A percentile compares a stretch with the other conserved stretches of the same genome.
These are phyloP conservation scores for Zoysia japonica DNA, from an alignment of 176 grass and related monocot species.

Conservation along the genomic window DNA sequence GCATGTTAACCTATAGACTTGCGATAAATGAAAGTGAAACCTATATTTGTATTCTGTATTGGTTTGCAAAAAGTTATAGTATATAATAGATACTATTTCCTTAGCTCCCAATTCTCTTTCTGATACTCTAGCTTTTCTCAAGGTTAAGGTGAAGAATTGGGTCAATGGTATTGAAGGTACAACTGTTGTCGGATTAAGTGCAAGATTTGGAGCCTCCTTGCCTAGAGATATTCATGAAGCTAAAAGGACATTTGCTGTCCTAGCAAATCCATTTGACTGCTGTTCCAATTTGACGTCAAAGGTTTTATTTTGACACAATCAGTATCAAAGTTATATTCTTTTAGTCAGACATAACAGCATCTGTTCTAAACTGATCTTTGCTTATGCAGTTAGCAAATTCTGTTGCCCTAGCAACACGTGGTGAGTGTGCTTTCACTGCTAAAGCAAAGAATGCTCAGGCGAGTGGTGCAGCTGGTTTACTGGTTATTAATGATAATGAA, in stretches of 20 bases:
- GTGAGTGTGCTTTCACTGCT: slow-evolving; percentile 81
- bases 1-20: neutral
- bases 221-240: slow-evolving; percentile 56
- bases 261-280: slow-evolving; percentile 72
- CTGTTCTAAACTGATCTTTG: slow-evolving; percentile 16
- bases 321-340: slow-evolving; percentile 16
- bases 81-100: neutral
- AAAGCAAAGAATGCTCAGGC: slow-evolving; percentile 86
- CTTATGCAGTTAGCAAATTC: slow-evolving; percentile 68
- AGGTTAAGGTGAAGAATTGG: slow-evolving; percentile 95
- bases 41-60: neutral
- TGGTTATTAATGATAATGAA: slow-evolving; percentile 95
- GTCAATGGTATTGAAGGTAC: slow-evolving; percentile 68
- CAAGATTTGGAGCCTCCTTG: slow-evolving; percentile 70
- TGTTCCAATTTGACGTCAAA: slow-evolving; percentile 76
- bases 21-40: neutral
- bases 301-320: slow-evolving; percentile 39
- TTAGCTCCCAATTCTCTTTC: slow-evolving; percentile 9
- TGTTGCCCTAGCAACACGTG: slow-evolving; percentile 74
- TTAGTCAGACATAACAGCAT: neutral
- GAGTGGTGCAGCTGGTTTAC: slow-evolving; percentile 69
- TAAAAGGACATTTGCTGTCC: slow-evolving; percentile 55
- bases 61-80: neutral
- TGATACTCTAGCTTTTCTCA: slow-evolving; percentile 36
- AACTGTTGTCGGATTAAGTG: slow-evolving; percentile 72